Evolutionary conservation across 306 rosid genomes (phyloP).

Genomic region (Cucumis cinereus): DNA sequence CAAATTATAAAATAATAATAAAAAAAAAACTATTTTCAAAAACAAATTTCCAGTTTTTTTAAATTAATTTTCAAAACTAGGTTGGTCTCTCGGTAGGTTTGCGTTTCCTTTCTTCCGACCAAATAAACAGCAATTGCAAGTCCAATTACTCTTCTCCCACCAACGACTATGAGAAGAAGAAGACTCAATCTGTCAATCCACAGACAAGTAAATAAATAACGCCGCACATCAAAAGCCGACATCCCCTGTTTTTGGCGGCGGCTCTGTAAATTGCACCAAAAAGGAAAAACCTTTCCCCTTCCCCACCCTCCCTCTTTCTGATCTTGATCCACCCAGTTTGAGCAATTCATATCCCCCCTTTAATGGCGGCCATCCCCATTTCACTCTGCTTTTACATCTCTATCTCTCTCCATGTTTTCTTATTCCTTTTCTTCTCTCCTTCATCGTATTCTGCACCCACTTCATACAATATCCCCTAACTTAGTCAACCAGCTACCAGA

Average conservation of each 20-base stretch:
- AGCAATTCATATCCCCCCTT: not conserved
- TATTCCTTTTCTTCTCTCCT: not conserved
- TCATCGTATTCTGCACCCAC: not conserved
- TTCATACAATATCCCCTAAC: not conserved
- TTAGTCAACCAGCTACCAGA: not conserved
- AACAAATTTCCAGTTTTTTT: no score
- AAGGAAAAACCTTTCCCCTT: not conserved
- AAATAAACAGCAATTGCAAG: not conserved
- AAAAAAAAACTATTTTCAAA: no score
- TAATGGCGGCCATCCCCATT: not conserved
- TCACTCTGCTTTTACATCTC: not conserved
- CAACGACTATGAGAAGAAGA: not conserved
- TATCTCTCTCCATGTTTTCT: not conserved
- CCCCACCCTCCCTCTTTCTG: not conserved
- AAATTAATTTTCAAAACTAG: no score
- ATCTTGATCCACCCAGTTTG: not conserved
- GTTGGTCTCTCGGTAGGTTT: no score
- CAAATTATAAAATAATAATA: no score
- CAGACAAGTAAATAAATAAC: slow-evolving; percentile 6
- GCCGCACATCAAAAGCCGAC: slow-evolving; percentile 13
- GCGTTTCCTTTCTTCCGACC: no score
- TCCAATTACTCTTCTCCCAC: not conserved
- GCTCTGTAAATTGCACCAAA: not conserved
- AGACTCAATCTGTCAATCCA: not conserved
- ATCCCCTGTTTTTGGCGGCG: slow-evolving; percentile 10